Percentiles rank a stretch among this genome's conserved stretches.
Evolutionary conservation across 306 rosid species (phyloP).

Genomic region (Cucumis hystrix): DNA sequence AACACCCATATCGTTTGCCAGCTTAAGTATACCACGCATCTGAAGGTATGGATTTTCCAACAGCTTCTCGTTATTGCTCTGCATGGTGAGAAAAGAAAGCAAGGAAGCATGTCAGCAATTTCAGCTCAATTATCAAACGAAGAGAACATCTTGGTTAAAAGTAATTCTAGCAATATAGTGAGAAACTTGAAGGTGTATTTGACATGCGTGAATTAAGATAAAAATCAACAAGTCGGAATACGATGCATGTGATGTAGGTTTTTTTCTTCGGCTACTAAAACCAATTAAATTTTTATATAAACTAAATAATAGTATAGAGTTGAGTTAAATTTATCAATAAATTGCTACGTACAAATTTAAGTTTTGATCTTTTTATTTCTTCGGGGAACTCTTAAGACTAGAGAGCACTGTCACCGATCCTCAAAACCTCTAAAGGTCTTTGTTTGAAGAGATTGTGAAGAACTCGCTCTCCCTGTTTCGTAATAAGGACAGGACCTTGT

Average conservation of each 20-base stretch:
- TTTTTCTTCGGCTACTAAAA: too few relatives aligned
- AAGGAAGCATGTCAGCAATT: constrained; percentile 17
- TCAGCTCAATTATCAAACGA: neutral
- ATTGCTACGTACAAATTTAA: neutral
- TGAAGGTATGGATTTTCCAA: constrained; percentile 99
- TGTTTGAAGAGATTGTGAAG: too few relatives aligned
- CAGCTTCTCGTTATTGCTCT: constrained; percentile 96
- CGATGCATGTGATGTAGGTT: neutral
- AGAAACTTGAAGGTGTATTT: neutral
- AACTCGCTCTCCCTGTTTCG: too few relatives aligned
- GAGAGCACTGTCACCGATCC: neutral
- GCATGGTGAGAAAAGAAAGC: constrained; percentile 19
- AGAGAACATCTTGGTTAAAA: neutral
- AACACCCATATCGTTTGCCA: constrained; percentile 81
- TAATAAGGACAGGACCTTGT: neutral
- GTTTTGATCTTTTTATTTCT: neutral
- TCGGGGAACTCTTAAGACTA: neutral
- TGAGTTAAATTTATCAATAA: neutral
- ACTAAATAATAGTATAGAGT: neutral
- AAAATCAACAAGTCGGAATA: neutral
- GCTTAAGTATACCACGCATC: constrained; percentile 96
- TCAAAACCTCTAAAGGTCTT: neutral
- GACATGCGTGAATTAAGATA: neutral
- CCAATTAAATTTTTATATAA: neutral
- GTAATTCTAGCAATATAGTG: neutral